Evolutionary conservation across 2,329 filamentous ascomycete species (phyloP).

Genomic region (Penicillium sp.): DNA sequence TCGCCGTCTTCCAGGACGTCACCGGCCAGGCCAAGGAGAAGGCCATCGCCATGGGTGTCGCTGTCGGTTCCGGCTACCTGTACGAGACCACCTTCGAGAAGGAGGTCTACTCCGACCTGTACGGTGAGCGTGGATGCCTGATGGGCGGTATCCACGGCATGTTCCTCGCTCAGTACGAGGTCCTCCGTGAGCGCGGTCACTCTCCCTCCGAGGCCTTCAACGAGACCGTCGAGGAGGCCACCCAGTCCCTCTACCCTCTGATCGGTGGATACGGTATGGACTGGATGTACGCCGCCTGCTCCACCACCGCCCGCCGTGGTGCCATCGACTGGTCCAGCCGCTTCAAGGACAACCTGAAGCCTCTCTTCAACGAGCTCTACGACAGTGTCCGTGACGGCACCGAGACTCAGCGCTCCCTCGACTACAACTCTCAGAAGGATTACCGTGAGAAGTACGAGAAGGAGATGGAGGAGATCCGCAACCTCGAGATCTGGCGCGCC

Average conservation of each 20-base stretch:
- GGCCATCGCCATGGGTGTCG: slow-evolving; percentile 92
- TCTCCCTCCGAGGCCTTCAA: slow-evolving; percentile 98
- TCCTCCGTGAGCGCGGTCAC: slow-evolving; percentile 97
- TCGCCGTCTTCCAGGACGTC: slow-evolving; percentile 97
- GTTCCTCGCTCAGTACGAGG: slow-evolving; percentile 99
- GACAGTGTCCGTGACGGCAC: slow-evolving; percentile 82
- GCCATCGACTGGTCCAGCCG: slow-evolving; percentile 96
- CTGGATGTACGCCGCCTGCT: slow-evolving; percentile 99
- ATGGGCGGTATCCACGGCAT: slow-evolving; percentile 99
- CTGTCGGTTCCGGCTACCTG: slow-evolving; percentile 94
- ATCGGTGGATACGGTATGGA: slow-evolving; percentile 98
- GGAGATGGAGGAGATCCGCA: slow-evolving; percentile 97
- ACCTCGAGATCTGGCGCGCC: slow-evolving; percentile 97
- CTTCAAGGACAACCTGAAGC: slow-evolving; percentile 98
- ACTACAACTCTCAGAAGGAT: slow-evolving; percentile 93
- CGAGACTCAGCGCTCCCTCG: slow-evolving; percentile 93
- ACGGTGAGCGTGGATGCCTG: slow-evolving; percentile 98
- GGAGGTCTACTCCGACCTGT: slow-evolving; percentile 99
- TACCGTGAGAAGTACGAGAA: slow-evolving; percentile 97
- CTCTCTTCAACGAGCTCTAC: slow-evolving; percentile 96
- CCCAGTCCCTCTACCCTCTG: slow-evolving; percentile 93
- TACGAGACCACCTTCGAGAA: slow-evolving; percentile 99
- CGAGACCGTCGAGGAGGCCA: slow-evolving; percentile 99
- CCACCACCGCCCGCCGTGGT: slow-evolving; percentile 93
- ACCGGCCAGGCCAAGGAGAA: slow-evolving; percentile 98